These are phyloP conservation scores for Tephrocybe sp. DNA, from an alignment of 768 basidiomycete species.

Conservation along the genomic window DNA sequence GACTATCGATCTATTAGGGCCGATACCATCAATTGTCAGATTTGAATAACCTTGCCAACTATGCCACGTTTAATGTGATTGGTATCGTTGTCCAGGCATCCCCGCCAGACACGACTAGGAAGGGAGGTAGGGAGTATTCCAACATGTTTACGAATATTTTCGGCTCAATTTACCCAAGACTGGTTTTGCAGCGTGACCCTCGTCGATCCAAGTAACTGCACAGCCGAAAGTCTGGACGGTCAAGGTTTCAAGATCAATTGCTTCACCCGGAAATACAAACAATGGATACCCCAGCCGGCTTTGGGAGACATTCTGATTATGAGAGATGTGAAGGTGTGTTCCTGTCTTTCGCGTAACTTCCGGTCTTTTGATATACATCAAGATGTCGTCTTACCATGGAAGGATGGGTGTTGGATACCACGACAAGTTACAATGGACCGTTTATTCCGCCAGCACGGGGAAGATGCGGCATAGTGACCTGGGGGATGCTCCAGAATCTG, in stretches of 20 bases:
- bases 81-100: constrained; percentile 23
- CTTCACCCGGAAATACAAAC: constrained; percentile 46
- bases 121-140: constrained; percentile 23
- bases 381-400: constrained; percentile 36
- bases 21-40: constrained; percentile 17
- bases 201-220: constrained; percentile 52
- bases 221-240: constrained; percentile 22
- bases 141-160: neutral
- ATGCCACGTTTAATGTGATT: constrained; percentile 18
- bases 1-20: constrained; percentile 15
- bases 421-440: constrained; percentile 53
- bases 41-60: constrained; percentile 1
- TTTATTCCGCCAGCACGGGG: constrained; percentile 43
- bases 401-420: constrained; percentile 43
- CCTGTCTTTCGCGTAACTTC: too few species aligned
- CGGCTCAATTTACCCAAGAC: constrained; percentile 32
- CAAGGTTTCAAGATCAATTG: constrained; percentile 42
- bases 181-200: constrained; percentile 43
- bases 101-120: constrained; percentile 15
- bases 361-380: neutral
- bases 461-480: constrained; percentile 36
- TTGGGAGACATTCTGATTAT: constrained; percentile 54
- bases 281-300: constrained; percentile 52
- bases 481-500: constrained; percentile 36
- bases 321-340: constrained; percentile 46